Percentiles rank a stretch among this genome's conserved stretches.
Evolutionary conservation across 495 filamentous ascomycete species (phyloP).

Genomic region (Hypoxylon subgilvum): DNA sequence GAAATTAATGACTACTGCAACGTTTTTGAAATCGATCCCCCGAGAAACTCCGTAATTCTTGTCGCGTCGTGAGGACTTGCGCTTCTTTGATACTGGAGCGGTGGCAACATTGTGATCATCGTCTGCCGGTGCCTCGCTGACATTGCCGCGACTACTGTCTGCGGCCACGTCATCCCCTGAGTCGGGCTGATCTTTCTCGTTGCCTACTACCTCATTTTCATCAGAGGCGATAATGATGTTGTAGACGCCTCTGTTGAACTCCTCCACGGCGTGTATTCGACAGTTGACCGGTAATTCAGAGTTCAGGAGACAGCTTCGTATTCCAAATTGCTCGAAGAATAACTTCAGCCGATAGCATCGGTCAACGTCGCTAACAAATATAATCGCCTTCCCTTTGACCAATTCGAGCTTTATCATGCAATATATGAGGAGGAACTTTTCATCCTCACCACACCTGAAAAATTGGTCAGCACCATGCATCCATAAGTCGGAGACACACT

Average conservation of each 20-base stretch:
- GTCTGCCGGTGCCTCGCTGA: conserved; percentile 29
- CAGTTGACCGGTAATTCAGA: conserved; percentile 93
- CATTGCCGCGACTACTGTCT: neutral
- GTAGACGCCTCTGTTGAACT: conserved; percentile 95
- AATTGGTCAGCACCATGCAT: conserved; percentile 15
- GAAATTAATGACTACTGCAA: conserved; percentile 94
- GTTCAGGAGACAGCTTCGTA: conserved; percentile 92
- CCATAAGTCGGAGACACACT: neutral
- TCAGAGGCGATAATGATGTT: conserved; percentile 97
- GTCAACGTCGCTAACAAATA: conserved; percentile 94
- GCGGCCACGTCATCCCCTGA: conserved; percentile 20
- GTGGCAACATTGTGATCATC: conserved; percentile 21
- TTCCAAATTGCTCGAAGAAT: conserved; percentile 95
- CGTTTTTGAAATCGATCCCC: conserved; percentile 91
- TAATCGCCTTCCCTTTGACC: conserved; percentile 91
- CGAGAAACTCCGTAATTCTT: conserved; percentile 92
- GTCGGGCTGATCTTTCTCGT: conserved; percentile 54
- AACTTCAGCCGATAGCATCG: conserved; percentile 93
- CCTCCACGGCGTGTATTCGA: conserved; percentile 89
- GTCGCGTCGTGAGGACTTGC: conserved; percentile 65
- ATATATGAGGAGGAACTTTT: conserved; percentile 93
- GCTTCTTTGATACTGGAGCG: conserved; percentile 60
- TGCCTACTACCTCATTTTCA: conserved; percentile 83
- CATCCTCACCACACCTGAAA: conserved; percentile 85
- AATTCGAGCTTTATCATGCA: conserved; percentile 94